Percentiles rank a stretch among this genome's conserved stretches.
These are phyloP conservation scores for Decorospora gaudefroyi DNA, from an alignment of 2,329 filamentous ascomycete genomes.

Conservation along the genomic window DNA sequence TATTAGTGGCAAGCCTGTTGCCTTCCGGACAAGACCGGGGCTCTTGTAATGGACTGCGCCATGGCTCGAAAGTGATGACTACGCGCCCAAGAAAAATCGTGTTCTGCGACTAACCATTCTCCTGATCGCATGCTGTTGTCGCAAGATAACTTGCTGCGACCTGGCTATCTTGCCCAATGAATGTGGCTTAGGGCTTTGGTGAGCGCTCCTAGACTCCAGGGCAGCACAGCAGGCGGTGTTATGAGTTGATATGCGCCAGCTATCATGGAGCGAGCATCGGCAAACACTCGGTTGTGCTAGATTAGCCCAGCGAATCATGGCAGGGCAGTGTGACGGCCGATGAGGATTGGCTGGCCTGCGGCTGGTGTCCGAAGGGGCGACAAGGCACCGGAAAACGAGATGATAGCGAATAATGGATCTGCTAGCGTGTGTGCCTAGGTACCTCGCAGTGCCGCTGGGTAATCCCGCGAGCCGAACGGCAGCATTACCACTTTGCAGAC, in stretches of 20 bases:
- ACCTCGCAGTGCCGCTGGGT: slow-evolving; percentile 17
- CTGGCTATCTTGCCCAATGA: no score
- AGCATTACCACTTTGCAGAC: slow-evolving; percentile 23
- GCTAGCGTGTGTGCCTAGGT: slow-evolving; percentile 18
- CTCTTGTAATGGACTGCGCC: not conserved
- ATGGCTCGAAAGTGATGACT: no score
- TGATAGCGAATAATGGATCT: slow-evolving; percentile 22
- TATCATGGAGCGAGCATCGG: slow-evolving; percentile 18
- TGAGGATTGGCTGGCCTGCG: slow-evolving; percentile 17
- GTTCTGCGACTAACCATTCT: no score
- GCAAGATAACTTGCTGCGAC: no score
- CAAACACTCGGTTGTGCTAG: slow-evolving; percentile 18
- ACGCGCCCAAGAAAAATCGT: no score
- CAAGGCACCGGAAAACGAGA: slow-evolving; percentile 16
- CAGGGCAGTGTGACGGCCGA: slow-evolving; percentile 23
- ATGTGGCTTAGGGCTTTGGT: not conserved
- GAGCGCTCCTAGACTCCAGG: not conserved
- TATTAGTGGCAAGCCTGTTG: not conserved
- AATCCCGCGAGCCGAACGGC: slow-evolving; percentile 19
- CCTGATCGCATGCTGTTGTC: no score
- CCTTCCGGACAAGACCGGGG: slow-evolving; percentile 12
- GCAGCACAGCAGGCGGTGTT: slow-evolving; percentile 5
- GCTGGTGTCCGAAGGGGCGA: slow-evolving; percentile 19
- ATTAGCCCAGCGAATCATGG: slow-evolving; percentile 23
- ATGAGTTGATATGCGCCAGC: slow-evolving; percentile 22